Evolutionary conservation across 352 stramenopile species (phyloP), one percentile per base, ranked within the genome.

Genomic region (Pythium sp.): DNA sequence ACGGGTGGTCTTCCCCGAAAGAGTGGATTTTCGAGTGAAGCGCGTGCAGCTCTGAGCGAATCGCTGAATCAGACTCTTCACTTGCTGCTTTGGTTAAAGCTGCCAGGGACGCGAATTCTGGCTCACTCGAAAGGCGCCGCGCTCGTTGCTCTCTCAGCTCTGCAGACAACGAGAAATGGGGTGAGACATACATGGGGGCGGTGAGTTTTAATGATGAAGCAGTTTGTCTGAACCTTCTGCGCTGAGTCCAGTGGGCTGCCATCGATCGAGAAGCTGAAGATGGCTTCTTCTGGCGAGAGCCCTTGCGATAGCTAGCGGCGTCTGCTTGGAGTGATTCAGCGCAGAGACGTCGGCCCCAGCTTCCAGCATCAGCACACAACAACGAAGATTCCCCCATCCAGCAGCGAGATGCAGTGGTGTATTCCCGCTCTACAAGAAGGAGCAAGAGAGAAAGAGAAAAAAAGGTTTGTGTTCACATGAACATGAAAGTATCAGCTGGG

Each of bases 391-490:
- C 22, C 86, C 84, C 79, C 82, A 93, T 0, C 83, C 86, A 64
- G 84, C 80, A n/a, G 82, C 80, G 34, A 93, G 51, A 61, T 93
- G 84, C 9, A 93, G 62, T 11, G 86, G 72, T 6, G 84, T 88
- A 53, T 92, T 91, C n/a, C 84, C 80, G 60, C 75, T 71, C 86
- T 93, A 60, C 5, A 63, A n/a, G 12, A 38, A 6, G n/a, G 12
- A 26, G 14, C 15, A n/a, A 62, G 11, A 24, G 43, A 15, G 26
- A 20, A 49, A 0, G 18, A 22, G 20, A 22, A 14, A 22, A 26
- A n/a, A 22, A 46, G 15, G n/a, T 15, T 36, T 58, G 26, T n/a
- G 2, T 53, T 22, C 4, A 15, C 4, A 28, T 22, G 18, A 51
- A 20, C 58, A 65, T n/a, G 26, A 26, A 38, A 28, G 6, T 26